These are phyloP conservation scores for Paraglomus brasilianum DNA, from an alignment of 192 early-diverging fungal species.

Conservation along the genomic window DNA sequence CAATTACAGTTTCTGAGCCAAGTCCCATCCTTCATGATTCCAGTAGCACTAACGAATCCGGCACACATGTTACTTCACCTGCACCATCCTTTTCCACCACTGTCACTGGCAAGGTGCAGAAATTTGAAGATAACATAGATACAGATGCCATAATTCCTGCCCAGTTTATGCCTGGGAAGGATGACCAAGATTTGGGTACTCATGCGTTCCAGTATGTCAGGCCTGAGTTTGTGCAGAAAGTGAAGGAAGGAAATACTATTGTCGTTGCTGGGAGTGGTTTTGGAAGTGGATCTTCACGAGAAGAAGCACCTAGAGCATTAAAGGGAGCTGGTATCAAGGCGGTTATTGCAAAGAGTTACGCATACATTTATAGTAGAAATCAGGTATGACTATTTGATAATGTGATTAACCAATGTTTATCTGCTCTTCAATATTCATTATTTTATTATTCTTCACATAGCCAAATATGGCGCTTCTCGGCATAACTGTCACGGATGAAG, in stretches of 20 bases:
- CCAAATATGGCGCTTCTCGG: slow-evolving; percentile 81
- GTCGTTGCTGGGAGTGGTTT: slow-evolving; percentile 73
- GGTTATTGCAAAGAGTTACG: slow-evolving; percentile 79
- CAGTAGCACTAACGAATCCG: slow-evolving; percentile 5
- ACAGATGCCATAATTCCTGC: slow-evolving; percentile 81
- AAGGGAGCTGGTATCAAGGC: slow-evolving; percentile 69
- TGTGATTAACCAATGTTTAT: not conserved
- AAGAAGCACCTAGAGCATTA: slow-evolving; percentile 76
- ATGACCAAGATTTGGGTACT: slow-evolving; percentile 67
- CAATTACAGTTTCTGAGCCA: slow-evolving; percentile 64
- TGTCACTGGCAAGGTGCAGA: slow-evolving; percentile 67
- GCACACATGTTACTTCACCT: slow-evolving; percentile 24
- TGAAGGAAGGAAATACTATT: slow-evolving; percentile 62
- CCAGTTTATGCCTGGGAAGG: slow-evolving; percentile 71
- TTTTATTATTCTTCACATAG: slow-evolving; percentile 14
- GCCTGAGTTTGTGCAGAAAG: slow-evolving; percentile 71
- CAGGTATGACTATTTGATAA: slow-evolving; percentile 36
- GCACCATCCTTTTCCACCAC: slow-evolving; percentile 42
- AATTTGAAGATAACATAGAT: slow-evolving; percentile 74
- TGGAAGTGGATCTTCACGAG: slow-evolving; percentile 75
- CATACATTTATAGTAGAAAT: slow-evolving; percentile 82
- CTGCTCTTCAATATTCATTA: not conserved
- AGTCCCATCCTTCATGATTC: slow-evolving; percentile 52
- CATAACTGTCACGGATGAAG: slow-evolving; percentile 68
- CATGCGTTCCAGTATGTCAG: slow-evolving; percentile 72